phyloP scores from a whole-genome alignment of 208 protist genomes.

The Crithidia sp. region DNA sequence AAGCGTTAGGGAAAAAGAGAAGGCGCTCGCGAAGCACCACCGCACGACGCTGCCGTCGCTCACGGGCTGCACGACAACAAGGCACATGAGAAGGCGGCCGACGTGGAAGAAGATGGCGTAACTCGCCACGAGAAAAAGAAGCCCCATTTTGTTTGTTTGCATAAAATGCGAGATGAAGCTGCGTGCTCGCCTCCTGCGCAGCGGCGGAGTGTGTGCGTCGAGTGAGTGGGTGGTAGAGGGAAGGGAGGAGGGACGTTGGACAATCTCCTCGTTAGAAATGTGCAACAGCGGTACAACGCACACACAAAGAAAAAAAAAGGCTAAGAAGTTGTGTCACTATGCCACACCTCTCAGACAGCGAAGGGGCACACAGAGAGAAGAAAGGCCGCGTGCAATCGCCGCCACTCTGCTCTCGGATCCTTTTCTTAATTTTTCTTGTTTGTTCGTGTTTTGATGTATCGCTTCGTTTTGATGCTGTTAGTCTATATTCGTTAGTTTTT shows the following conservation, averaged over 20 bases:
- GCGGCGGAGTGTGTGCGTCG: too few species aligned
- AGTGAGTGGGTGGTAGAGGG: not conserved
- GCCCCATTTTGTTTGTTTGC: not conserved
- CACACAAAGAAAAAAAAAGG: not conserved
- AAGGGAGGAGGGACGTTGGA: not conserved
- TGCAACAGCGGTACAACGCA: not conserved
- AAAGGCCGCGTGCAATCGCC: too few species aligned
- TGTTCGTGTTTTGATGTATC: too few species aligned
- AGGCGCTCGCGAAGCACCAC: slow-evolving; percentile 35
- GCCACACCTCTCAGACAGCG: too few species aligned
- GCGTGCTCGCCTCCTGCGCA: too few species aligned
- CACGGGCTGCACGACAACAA: slow-evolving; percentile 31
- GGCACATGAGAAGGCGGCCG: slow-evolving; percentile 34
- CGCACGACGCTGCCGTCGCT: slow-evolving; percentile 20
- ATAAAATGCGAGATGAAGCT: not conserved
- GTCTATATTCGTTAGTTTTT: too few species aligned
- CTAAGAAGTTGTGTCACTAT: not conserved
- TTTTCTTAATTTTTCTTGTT: too few species aligned
- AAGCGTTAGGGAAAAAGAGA: slow-evolving; percentile 31
- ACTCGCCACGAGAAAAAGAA: slow-evolving; percentile 20
- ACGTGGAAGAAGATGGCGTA: slow-evolving; percentile 35
- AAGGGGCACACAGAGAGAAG: too few species aligned
- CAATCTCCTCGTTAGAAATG: too few species aligned
- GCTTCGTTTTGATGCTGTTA: too few species aligned
- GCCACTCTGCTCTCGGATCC: too few species aligned